Base-by-base conservation (phyloP, 2,329 filamentous ascomycete species). In the Tolypocladium pustulatum region DNA sequence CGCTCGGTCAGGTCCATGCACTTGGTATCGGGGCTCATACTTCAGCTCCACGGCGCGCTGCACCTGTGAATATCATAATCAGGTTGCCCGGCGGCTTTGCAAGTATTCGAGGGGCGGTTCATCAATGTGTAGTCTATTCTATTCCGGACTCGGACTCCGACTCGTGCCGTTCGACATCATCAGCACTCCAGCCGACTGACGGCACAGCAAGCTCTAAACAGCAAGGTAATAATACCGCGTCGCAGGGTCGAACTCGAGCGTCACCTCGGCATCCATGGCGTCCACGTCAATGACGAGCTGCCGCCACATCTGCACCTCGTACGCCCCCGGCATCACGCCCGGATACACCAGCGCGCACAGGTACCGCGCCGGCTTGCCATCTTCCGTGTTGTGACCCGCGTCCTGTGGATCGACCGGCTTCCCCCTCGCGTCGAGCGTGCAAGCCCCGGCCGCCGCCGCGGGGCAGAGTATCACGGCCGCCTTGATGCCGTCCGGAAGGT, bases 211-310 rank as follows among this genome's bases (percentile, higher is more conserved):
- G 25, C 15, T 40, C 53, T 56, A 61, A 13, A 67, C 46, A 13
- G 60, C 61, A 30, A 72, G 65, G 52, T 76, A 74, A 61, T 76
- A 78, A 57, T 76, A 78, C 57, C 76, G 66, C n/a, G 75, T 75
- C 9, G 63, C 71, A 3, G 65, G 58, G 63, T 78, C 76, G 61
- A 76, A 78, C 62, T 78, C 74, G 12, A 78, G 60, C 36, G 76
- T 59, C 4, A 78, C 70, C 65, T 78, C 76, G 0, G 60, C 63
- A 41, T 72, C 67, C 74, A 79, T 78, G 60, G 64, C 55, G 0
- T 69, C 65, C 6, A 71, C 62, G 22, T 62, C 59, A 1, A 76
- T 63, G 3, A 73, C 65, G 27, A 69, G 60, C 57, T 77, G 75
- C 36, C 65, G 66, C 74, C 73, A 76, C 22, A 76, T 36, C 57